phyloP scores from a whole-genome alignment of 192 early-diverging fungal genomes.

The Podila verticillata region DNA sequence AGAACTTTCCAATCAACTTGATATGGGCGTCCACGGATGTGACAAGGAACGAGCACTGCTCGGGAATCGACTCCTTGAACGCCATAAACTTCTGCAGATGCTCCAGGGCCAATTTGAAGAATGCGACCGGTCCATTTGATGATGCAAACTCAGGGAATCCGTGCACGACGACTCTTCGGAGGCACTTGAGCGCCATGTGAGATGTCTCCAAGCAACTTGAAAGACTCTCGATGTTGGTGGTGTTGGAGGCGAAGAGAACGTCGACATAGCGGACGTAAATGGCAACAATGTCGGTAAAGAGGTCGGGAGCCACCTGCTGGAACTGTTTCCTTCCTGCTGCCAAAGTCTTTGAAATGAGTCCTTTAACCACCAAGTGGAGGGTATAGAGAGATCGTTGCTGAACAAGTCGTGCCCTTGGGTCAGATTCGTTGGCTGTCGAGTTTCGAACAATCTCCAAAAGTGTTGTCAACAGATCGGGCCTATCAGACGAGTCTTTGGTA shows the following conservation, averaged over 20 bases:
- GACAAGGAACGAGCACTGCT: conserved; percentile 46
- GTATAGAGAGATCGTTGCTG: conserved; percentile 80
- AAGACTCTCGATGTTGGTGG: conserved; percentile 51
- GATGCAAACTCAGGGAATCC: conserved; percentile 73
- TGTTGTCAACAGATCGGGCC: conserved; percentile 68
- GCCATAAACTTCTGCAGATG: conserved; percentile 66
- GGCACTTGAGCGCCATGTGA: conserved; percentile 73
- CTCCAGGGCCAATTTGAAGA: conserved; percentile 56
- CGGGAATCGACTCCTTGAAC: conserved; percentile 47
- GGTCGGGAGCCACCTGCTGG: conserved; percentile 73
- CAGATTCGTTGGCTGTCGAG: conserved; percentile 42
- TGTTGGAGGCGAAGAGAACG: conserved; percentile 58
- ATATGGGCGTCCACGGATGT: conserved; percentile 60
- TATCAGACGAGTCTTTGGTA: conserved; percentile 14
- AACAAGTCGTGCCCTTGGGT: conserved; percentile 53
- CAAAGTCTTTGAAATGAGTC: conserved; percentile 75
- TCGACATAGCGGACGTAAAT: conserved; percentile 72
- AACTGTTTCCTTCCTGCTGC: conserved; percentile 68
- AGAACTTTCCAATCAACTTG: conserved; percentile 80
- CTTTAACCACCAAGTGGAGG: conserved; percentile 80
- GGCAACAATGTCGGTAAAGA: conserved; percentile 72
- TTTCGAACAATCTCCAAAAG: conserved; percentile 68
- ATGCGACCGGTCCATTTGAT: conserved; percentile 63
- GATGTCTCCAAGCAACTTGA: conserved; percentile 65
- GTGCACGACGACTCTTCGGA: conserved; percentile 82